Base-by-base conservation (phyloP, 768 basidiomycete species). In the Calvatia gigantea region DNA sequence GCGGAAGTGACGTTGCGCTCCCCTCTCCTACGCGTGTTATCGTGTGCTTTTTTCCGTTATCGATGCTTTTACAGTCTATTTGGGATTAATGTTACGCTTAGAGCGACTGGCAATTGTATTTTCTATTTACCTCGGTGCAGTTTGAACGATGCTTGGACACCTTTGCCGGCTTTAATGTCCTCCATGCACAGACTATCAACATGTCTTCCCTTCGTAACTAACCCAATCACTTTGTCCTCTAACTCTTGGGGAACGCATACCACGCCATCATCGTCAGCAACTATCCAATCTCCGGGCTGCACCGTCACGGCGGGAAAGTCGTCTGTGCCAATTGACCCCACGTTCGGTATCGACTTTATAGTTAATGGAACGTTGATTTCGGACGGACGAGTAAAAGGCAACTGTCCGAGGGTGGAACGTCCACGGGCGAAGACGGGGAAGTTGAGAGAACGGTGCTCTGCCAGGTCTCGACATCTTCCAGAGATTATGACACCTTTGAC, bases 241-340 rank as follows among this genome's bases (percentile, higher is more conserved):
- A 85, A 60, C 2, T 69, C 72, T 31, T 66, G 70, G 2, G 91
- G 86, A 25, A 96, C 80, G 62, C 85, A 90, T 2, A 98, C 90
- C 1, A 95, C 91, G 1, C 95, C 94, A 65, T 97, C 90, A 54
- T 84, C 79, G 68, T 97, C 94, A 23, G 85, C 92, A n/a, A 94
- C 67, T 45, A 96, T 80, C 78, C 86, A 81, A 67, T 95, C 94
- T 2, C 86, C 89, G 2, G 94, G 87, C 15, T 81, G 65, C 5
- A 96, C 77, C 2, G 63, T 76, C 9, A 85, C 76, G 0, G 81
- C 58, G 2, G 83, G 80, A 61, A 89, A 84, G 7, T 65, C 64
- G 31, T 74, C 73, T 31, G 66, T 65, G n/a, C 66, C 70, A 31
- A 6, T 32, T 2, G 19, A 8, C 15, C 21, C 39, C 15, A 28